These are phyloP conservation scores for Murraya koenigii DNA, from an alignment of 345 rosid species.

Conservation along the genomic window DNA sequence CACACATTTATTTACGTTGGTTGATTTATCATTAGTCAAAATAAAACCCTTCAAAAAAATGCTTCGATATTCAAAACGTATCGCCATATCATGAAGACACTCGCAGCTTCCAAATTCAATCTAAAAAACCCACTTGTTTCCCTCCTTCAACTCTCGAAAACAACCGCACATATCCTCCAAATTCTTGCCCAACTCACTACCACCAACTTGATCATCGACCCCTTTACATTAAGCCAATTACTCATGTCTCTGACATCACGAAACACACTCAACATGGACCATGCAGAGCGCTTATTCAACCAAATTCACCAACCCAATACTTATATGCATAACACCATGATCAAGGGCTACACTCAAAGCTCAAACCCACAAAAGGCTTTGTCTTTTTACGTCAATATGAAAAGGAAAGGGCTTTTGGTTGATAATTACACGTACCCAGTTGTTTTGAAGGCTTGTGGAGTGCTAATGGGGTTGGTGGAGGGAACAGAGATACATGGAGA, in stretches of 20 bases:
- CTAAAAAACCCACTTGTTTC: slow-evolving; percentile 13
- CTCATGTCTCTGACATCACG: slow-evolving; percentile 25
- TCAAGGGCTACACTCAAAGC: slow-evolving; percentile 24
- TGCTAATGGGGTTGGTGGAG: slow-evolving; percentile 24
- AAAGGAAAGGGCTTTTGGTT: slow-evolving; percentile 23
- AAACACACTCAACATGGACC: slow-evolving; percentile 20
- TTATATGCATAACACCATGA: slow-evolving; percentile 34
- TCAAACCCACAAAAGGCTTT: slow-evolving; percentile 24
- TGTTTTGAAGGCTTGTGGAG: slow-evolving; percentile 36
- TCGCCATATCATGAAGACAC: not conserved
- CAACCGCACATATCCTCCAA: slow-evolving; percentile 33
- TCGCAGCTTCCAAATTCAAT: slow-evolving; percentile 1
- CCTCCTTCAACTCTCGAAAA: slow-evolving; percentile 28
- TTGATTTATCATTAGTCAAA: too few species aligned
- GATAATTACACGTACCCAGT: slow-evolving; percentile 39
- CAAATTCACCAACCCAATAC: slow-evolving; percentile 23
- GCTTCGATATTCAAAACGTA: too few species aligned
- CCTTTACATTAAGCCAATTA: slow-evolving; percentile 25
- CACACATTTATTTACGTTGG: too few species aligned
- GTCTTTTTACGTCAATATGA: slow-evolving; percentile 31
- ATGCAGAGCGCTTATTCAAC: slow-evolving; percentile 27
- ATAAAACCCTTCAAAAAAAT: too few species aligned
- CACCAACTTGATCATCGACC: slow-evolving; percentile 19
- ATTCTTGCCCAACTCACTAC: slow-evolving; percentile 38
- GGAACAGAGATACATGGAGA: slow-evolving; percentile 36